Conservation (phyloP, 345 rosid species). For the Pistacia vera region DNA sequence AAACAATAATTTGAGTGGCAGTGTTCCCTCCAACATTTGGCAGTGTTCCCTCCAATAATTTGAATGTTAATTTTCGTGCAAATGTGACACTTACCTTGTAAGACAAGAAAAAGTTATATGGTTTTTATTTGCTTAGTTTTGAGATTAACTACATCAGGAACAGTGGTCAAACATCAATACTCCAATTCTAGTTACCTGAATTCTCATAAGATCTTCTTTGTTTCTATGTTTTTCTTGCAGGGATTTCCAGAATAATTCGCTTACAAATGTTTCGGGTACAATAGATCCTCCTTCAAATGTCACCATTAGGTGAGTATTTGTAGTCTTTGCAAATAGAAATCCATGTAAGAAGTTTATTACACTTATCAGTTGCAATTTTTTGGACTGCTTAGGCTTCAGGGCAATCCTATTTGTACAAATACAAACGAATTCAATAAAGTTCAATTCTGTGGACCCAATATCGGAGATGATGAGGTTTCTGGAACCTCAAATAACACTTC, state of each 20-base stretch:
- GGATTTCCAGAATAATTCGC: constrained; percentile 51
- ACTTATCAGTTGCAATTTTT: neutral
- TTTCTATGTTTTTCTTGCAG: constrained; percentile 32
- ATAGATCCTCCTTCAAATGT: constrained; percentile 55
- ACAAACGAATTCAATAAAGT: constrained; percentile 34
- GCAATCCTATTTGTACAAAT: constrained; percentile 55
- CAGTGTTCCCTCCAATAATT: neutral
- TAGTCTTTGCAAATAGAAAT: neutral
- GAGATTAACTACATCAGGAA: neutral
- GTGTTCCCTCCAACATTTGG: constrained; percentile 17
- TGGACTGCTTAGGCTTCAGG: constrained; percentile 51
- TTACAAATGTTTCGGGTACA: constrained; percentile 42
- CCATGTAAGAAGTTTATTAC: neutral
- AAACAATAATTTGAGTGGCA: neutral
- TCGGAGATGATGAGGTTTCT: constrained; percentile 28
- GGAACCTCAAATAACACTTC: constrained; percentile 23
- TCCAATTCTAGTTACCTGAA: neutral
- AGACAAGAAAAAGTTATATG: constrained; percentile 17
- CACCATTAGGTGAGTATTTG: constrained; percentile 40
- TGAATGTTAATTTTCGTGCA: constrained; percentile 22
- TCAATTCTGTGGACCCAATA: constrained; percentile 40
- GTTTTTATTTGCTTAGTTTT: neutral
- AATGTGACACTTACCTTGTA: constrained; percentile 36
- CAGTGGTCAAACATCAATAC: neutral
- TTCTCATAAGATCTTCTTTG: neutral